Conservation (phyloP, 2,329 filamentous ascomycete genomes). For the Verticillium albo-atrum region DNA sequence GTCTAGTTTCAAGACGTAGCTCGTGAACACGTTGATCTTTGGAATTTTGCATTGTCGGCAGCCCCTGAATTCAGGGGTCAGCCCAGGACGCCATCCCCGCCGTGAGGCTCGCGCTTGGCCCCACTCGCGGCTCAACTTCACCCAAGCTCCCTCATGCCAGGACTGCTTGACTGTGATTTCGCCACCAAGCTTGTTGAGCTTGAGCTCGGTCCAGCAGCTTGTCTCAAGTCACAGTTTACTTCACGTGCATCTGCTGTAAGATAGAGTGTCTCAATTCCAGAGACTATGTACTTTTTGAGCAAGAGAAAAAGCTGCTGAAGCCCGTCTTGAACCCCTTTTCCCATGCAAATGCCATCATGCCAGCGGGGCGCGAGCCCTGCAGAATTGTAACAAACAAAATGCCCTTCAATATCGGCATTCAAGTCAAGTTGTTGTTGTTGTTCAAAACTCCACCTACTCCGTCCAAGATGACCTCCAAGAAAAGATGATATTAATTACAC, state of each 20-base stretch:
- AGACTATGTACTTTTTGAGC: background rate
- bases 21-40: too few species aligned
- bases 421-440: background rate
- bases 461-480: background rate
- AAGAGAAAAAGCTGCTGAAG: background rate
- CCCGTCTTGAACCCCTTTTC: background rate
- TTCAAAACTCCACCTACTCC: background rate
- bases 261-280: too few species aligned
- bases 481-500: background rate
- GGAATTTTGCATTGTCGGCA: background rate
- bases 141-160: background rate
- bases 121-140: background rate
- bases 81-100: background rate
- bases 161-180: too few species aligned
- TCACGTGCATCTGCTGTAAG: too few species aligned
- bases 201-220: background rate
- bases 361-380: background rate
- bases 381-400: background rate
- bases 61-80: background rate
- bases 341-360: background rate
- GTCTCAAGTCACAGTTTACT: too few species aligned
- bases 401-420: background rate
- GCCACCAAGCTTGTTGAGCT: too few species aligned
- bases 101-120: too few species aligned
- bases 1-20: too few species aligned